phyloP scores from a whole-genome alignment of 495 filamentous ascomycete genomes.

The Sporormia fimetaria region DNA sequence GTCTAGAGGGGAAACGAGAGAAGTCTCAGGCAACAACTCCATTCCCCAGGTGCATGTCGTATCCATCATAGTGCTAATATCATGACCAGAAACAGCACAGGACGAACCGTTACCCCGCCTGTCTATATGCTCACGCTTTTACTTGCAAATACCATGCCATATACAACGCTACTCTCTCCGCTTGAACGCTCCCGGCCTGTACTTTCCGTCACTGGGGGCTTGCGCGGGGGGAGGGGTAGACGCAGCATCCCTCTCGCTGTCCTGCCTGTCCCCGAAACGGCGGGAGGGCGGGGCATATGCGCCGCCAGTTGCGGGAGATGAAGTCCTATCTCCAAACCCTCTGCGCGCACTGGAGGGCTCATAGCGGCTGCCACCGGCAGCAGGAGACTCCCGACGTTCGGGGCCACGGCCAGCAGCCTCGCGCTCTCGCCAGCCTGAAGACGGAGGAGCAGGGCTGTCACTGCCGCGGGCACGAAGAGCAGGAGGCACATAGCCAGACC shows the following conservation, averaged over 20 bases:
- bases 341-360: constrained; percentile 15
- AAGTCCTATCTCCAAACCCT: constrained; percentile 19
- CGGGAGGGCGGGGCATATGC: constrained; percentile 13
- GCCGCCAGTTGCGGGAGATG: constrained; percentile 20
- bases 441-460: constrained; percentile 13
- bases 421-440: constrained; percentile 20
- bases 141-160: no score
- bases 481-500: constrained; percentile 29
- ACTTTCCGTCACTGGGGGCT: constrained; percentile 27
- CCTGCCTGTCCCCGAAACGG: constrained; percentile 18
- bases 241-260: constrained; percentile 21
- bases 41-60: no score
- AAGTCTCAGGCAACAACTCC: no score
- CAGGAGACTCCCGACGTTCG: constrained; percentile 25
- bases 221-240: constrained; percentile 17
- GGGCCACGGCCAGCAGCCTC: constrained; percentile 23
- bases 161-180: constrained; percentile 8
- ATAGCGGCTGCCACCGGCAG: constrained; percentile 22
- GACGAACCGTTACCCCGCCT: no score
- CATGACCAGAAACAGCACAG: no score
- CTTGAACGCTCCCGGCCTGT: constrained; percentile 26
- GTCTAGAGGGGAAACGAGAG: no score
- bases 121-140: neutral
- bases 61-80: no score
- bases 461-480: constrained; percentile 26